These are phyloP conservation scores for Brassica cretica DNA, from an alignment of 345 rosid species.

Conservation along the genomic window DNA sequence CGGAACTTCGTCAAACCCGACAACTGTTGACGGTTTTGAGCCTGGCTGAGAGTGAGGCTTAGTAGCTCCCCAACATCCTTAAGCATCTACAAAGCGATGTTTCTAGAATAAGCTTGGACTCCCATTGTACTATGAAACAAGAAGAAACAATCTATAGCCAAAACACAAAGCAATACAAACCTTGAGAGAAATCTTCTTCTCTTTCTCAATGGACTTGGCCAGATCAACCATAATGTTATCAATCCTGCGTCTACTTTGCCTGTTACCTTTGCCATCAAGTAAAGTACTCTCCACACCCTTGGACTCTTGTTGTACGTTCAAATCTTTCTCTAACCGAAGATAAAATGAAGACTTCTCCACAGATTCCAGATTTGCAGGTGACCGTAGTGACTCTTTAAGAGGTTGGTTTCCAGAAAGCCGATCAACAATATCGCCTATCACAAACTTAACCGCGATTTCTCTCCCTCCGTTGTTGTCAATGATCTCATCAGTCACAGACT, in stretches of 20 bases:
- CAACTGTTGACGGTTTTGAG: conserved; percentile 67
- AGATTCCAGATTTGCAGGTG: conserved; percentile 74
- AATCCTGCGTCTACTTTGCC: conserved; percentile 59
- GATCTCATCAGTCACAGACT: conserved; percentile 44
- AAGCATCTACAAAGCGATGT: conserved; percentile 58
- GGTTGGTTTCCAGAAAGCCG: conserved; percentile 55
- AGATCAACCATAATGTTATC: conserved; percentile 77
- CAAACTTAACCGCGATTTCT: conserved; percentile 78
- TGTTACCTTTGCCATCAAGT: conserved; percentile 55
- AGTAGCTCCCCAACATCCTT: conserved; percentile 82
- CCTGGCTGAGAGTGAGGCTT: conserved; percentile 72
- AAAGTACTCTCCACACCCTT: conserved; percentile 50
- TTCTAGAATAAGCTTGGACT: conserved; percentile 12
- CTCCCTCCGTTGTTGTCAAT: conserved; percentile 56
- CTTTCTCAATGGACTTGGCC: conserved; percentile 74
- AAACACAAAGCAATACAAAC: conserved; percentile 42
- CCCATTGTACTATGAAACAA: conserved; percentile 11
- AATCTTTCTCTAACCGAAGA: conserved; percentile 69
- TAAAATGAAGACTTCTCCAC: conserved; percentile 60
- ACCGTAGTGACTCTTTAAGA: conserved; percentile 58
- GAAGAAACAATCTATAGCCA: neutral
- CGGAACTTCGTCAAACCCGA: conserved; percentile 81
- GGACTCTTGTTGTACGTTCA: conserved; percentile 41
- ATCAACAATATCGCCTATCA: conserved; percentile 70
- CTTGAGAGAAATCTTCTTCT: conserved; percentile 92